These are phyloP conservation scores for Davidsoniella eucalypti DNA, from an alignment of 2,329 filamentous ascomycete species.

Conservation along the genomic window DNA sequence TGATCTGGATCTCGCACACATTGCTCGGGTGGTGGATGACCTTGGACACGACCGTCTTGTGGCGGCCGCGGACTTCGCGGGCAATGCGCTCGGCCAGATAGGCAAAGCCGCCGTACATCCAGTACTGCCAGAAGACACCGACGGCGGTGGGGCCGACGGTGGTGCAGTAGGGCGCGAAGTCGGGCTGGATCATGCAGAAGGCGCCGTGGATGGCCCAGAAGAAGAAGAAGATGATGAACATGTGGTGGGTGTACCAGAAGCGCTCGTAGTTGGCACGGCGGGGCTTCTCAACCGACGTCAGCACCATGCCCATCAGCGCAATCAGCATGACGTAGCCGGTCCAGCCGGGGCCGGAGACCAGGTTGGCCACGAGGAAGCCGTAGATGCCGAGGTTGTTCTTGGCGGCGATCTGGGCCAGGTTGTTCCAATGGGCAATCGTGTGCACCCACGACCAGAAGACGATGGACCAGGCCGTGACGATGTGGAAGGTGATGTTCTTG, in stretches of 20 bases:
- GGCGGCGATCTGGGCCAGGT: slow-evolving; percentile 60
- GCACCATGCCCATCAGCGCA: slow-evolving; percentile 59
- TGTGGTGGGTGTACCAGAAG: slow-evolving; percentile 82
- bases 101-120: slow-evolving; percentile 67
- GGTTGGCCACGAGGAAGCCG: slow-evolving; percentile 62
- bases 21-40: slow-evolving; percentile 81
- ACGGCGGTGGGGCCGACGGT: slow-evolving; percentile 47
- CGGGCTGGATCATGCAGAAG: slow-evolving; percentile 81
- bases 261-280: slow-evolving; percentile 71
- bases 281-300: slow-evolving; percentile 62
- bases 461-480: slow-evolving; percentile 71
- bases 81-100: slow-evolving; percentile 68
- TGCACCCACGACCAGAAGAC: slow-evolving; percentile 80
- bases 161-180: slow-evolving; percentile 62
- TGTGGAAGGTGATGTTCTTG: slow-evolving; percentile 82
- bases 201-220: slow-evolving; percentile 84
- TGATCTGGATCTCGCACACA: slow-evolving; percentile 81
- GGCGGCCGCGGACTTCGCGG: slow-evolving; percentile 60
- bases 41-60: slow-evolving; percentile 77
- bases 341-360: slow-evolving; percentile 69
- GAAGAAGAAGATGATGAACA: slow-evolving; percentile 76
- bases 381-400: slow-evolving; percentile 63
- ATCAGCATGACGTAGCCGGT: slow-evolving; percentile 73
- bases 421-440: slow-evolving; percentile 76
- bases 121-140: slow-evolving; percentile 80